Evolutionary conservation across 495 filamentous ascomycete species (phyloP), one percentile per base, ranked within the genome.

Genomic region (Sabuloglossum arenarium): DNA sequence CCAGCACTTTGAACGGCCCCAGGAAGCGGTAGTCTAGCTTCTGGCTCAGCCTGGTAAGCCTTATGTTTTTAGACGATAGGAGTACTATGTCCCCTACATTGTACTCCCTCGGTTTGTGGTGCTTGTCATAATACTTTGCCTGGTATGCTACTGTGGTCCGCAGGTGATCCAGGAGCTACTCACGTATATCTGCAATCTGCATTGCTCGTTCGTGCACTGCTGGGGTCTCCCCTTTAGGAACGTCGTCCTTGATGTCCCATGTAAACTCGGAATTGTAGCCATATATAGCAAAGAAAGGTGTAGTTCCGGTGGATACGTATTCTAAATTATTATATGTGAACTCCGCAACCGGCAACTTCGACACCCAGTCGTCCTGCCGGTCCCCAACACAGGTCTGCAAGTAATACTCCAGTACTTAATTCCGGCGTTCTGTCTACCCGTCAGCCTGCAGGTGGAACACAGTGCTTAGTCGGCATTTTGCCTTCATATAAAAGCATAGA

Each of bases 221-320:
- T 6, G 46, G 25, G 3, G 24, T 54, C 30, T 53, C 46, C 19
- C 34, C 39, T 16, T 49, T 31, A 3, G 4, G 29, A 9, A 12
- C 14, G 56, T 39, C 43, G 9, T 25, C 29, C 23, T 45, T 31
- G 43, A 46, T 28, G 21, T 56, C 34, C 45, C 24, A 46, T 2
- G 34, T 19, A 24, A 57, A 27, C 23, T 56, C 39, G 25, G 53
- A 30, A 25, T 59, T 1, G 12, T 59, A 12, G 19, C 34, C 59
- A 10, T 65, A 63, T 5, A 27, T 60, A 8, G 16, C 61, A 1
- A 49, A 61, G n/a, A 67, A 67, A 6, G 60, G 50, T 61, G 45
- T 61, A 30, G 57, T 59, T 6, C 64, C 57, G 2, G 56, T 55
- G 8, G 63, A 24, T 25, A 28, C 10, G 14, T 65, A 23, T 1